Percentiles rank a stretch among this genome's conserved stretches.
These are phyloP conservation scores for Drechslerella stenobrocha DNA, from an alignment of 2,329 filamentous ascomycete genomes.

Conservation along the genomic window DNA sequence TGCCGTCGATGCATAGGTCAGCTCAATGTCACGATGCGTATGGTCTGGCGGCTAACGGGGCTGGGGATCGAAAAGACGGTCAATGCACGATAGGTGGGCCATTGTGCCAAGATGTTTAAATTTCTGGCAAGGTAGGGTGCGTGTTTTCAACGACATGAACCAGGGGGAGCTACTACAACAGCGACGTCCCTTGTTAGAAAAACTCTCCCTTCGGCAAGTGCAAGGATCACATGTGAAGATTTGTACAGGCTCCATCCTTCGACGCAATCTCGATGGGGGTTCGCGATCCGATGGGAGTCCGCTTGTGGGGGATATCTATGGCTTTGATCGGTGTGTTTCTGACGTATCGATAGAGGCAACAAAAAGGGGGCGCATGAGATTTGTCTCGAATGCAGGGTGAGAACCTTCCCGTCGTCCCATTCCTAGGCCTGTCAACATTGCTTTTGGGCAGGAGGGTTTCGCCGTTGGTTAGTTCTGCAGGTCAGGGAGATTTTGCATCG, in stretches of 20 bases:
- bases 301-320: slow-evolving; percentile 13
- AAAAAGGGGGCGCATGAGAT: neutral
- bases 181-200: slow-evolving; percentile 22
- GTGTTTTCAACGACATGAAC: slow-evolving; percentile 13
- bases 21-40: no score
- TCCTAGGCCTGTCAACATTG: neutral
- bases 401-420: neutral
- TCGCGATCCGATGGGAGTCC: slow-evolving; percentile 17
- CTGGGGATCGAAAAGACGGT: no score
- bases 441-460: slow-evolving; percentile 45
- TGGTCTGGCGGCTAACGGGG: no score
- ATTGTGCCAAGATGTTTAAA: no score
- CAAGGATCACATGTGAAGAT: slow-evolving; percentile 46
- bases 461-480: neutral
- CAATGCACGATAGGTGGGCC: no score
- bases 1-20: no score
- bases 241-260: neutral
- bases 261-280: slow-evolving; percentile 16
- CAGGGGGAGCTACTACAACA: slow-evolving; percentile 32
- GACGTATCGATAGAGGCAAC: slow-evolving; percentile 35
- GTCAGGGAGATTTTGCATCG: slow-evolving; percentile 9
- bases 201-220: slow-evolving; percentile 38
- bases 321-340: slow-evolving; percentile 10
- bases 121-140: slow-evolving; percentile 40
- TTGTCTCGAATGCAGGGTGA: slow-evolving; percentile 16